Evolutionary conservation across 2,329 filamentous ascomycete genomes (phyloP), one percentile per base, ranked within the genome.

Genomic region (Ceratocystis huliohia): DNA sequence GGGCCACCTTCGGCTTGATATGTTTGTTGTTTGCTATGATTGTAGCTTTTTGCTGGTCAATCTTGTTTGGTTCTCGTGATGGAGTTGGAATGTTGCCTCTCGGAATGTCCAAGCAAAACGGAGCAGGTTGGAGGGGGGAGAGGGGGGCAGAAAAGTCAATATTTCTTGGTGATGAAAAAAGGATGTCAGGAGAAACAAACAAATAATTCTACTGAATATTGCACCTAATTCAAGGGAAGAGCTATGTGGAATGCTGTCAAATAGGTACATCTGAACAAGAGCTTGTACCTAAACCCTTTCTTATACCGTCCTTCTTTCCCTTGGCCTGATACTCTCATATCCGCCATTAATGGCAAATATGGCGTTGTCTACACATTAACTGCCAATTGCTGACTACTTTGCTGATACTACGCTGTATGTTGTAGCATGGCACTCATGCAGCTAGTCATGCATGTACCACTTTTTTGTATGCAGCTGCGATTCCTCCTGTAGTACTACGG

Each of bases 311-410:
- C 41, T 28, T 48, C 25, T 22, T 15, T 15, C 25, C 20, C 46
- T 63, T 7, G 22, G 28, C 8, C n/a, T 64, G 17, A 63, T 66
- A 30, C n/a, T 48, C 20, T 66, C 45, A 63, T 66, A 63, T 66
- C 33, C 59, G 33, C 20, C 57, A 63, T 59, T 20, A 30, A 41
- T 63, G 46, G 22, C 25, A 15, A 66, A 66, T 63, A 66, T 66
- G 65, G 46, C 44, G 46, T 45, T 65, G 28, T 65, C 48, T 17
- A 28, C n/a, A 59, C 17, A 59, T 46, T 44, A 56, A 45, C 48
- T 53, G 48, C 48, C 22, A 53, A 10, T 5, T 28, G 22, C 48
- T 53, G 22, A 53, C 25, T 10, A 22, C 37, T 41, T 41, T 41
- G 13, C 37, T 4, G 10, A 41, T 41, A 15, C 37, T 41, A 41